phyloP scores from a whole-genome alignment of 164 flowering plant genomes.

The Sedum album region DNA sequence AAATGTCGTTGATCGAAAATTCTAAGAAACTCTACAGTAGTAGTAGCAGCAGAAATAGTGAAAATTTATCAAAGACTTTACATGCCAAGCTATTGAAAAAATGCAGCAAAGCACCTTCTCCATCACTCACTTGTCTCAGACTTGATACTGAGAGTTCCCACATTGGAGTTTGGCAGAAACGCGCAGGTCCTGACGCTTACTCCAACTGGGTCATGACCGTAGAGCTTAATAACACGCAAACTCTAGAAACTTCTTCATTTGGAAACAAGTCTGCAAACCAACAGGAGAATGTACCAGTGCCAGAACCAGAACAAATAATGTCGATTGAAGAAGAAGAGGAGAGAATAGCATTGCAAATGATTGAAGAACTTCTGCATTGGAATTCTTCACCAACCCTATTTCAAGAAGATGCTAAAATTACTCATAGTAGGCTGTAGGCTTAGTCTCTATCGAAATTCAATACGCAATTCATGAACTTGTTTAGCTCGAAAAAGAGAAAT shows the following conservation, averaged over 20 bases:
- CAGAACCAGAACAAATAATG: neutral
- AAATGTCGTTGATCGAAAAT: neutral
- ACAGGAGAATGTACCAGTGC: neutral
- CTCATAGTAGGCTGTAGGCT: neutral
- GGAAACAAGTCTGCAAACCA: neutral
- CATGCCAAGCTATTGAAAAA: conserved; percentile 29
- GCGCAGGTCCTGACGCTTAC: conserved; percentile 19
- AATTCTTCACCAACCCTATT: conserved; percentile 17
- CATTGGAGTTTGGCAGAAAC: conserved; percentile 40
- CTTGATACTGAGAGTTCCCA: conserved; percentile 36
- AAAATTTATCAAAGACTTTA: conserved; percentile 15
- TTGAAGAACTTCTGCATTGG: conserved; percentile 49
- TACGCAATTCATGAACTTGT: neutral
- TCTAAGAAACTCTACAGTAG: neutral
- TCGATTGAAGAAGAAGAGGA: conserved; percentile 35
- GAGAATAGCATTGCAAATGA: conserved; percentile 55
- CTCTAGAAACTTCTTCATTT: neutral
- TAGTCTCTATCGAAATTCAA: neutral
- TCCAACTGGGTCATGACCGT: conserved; percentile 35
- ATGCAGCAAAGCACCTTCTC: conserved; percentile 25
- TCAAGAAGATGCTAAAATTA: conserved; percentile 1
- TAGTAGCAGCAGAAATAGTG: neutral
- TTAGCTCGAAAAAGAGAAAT: neutral
- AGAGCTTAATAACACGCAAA: conserved; percentile 11
- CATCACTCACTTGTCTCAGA: conserved; percentile 32